A percentile compares a stretch with the other conserved stretches of the same genome.
Evolutionary conservation across 1,284 basidiomycete genomes (phyloP).

Genomic region (Rhodotorula glutinis): DNA sequence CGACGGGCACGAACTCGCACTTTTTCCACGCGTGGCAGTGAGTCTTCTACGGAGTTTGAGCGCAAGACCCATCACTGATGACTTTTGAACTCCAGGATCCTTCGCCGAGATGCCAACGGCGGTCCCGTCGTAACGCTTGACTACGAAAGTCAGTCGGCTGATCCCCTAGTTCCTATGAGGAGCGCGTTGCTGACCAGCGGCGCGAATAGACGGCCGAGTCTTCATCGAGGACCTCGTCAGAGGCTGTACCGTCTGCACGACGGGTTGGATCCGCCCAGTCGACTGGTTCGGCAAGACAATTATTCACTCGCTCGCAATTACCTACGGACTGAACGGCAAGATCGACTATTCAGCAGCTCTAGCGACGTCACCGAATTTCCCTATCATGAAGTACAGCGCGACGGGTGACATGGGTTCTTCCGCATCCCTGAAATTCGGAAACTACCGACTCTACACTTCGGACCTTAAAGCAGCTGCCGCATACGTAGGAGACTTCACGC

Average conservation of each 20-base stretch:
- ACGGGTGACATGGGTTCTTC: slow-evolving; percentile 32
- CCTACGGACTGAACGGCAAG: slow-evolving; percentile 22
- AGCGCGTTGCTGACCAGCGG: no score
- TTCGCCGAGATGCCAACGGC: slow-evolving; percentile 28
- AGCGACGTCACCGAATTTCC: background rate
- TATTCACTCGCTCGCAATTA: slow-evolving; percentile 19
- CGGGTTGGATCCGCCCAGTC: background rate
- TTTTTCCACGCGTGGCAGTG: slow-evolving; percentile 36
- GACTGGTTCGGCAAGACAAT: slow-evolving; percentile 26
- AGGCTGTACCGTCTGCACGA: slow-evolving; percentile 11
- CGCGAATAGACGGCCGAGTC: slow-evolving; percentile 15
- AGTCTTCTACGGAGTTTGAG: no score
- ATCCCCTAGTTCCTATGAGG: no score
- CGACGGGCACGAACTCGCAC: slow-evolving; percentile 6
- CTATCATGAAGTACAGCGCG: slow-evolving; percentile 16
- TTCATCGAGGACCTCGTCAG: slow-evolving; percentile 9
- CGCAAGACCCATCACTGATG: no score
- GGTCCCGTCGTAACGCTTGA: slow-evolving; percentile 33
- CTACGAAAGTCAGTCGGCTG: no score
- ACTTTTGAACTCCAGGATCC: no score
- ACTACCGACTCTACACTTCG: background rate
- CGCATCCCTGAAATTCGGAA: slow-evolving; percentile 21
- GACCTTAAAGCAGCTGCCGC: background rate
- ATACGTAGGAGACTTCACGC: slow-evolving; percentile 20
- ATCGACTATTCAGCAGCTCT: slow-evolving; percentile 24